Evolutionary conservation across 2,329 filamentous ascomycete genomes (phyloP), one percentile per base, ranked within the genome.

Genomic region (Trichophyton simii): DNA sequence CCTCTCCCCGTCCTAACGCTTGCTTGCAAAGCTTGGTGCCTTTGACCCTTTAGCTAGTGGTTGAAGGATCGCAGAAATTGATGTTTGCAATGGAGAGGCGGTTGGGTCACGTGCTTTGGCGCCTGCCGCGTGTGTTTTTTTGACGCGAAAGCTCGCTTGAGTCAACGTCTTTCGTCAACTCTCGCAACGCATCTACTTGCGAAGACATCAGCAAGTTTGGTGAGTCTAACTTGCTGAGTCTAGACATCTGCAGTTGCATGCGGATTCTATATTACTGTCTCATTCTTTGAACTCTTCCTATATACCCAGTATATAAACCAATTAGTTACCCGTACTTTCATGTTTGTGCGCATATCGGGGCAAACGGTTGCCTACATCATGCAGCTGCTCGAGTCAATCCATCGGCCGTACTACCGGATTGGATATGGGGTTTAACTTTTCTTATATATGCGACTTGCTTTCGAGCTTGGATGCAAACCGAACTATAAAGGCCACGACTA

Each of bases 401-500:
- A 25, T 28, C 2, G 22, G 20, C 13, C 3, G 20, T 22, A 22
- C 11, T 28, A 28, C 13, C n/a, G 28, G 52, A 36, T 36, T n/a
- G 28, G n/a, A 55, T 9, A 78, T 77, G 76, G 72, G 74, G 11
- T 77, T 78, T 69, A 74, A 76, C 57, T 95, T 94, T 72, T 75
- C 79, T n/a, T 78, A 81, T 63, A 76, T 95, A 54, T 92, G 88
- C 76, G 83, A 88, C 64, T 78, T 96, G 3, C 79, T 96, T 50
- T 84, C 91, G 63, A 75, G 79, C 25, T 78, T 91, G 15, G 84
- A 91, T 66, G 70, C 73, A 8, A 76, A 80, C 63, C 67, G 71
- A 70, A 67, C 67, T 38, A 44, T 71, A 25, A 76, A 74, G 62
- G 70, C 69, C 6, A 63, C 70, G 3, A 70, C 70, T 6, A 63